Base-by-base conservation (phyloP, 2,329 filamentous ascomycete genomes). In the Ophioceras dolichostomum region DNA sequence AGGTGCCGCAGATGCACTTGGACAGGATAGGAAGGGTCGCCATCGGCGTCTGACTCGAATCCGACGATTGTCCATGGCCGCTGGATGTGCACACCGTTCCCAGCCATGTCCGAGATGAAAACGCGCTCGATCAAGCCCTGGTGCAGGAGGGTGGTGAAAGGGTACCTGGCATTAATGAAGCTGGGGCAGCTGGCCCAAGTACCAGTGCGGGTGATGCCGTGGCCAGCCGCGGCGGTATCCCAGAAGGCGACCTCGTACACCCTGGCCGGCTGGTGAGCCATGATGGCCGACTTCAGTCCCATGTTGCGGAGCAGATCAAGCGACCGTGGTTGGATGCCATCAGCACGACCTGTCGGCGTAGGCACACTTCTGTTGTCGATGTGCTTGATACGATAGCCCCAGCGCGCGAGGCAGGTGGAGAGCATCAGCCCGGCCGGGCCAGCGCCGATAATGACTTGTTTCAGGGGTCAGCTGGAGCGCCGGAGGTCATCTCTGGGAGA, bases 301-400 rank as follows among this genome's bases (percentile, higher is more conserved):
- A 94, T 85, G 53, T 94, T 94, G 37, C 83, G 77, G 34, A 94
- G 67, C 13, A 94, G 72, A 49, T 94, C 87, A 18, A 93, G 68
- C 0, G 87, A 93, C 28, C 88, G 79, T 27, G 87, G 87, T 61
- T 94, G 87, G 40, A 95, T 93, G 43, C 86, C 87, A 59, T 94
- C 87, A 39, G 87, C 88, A 45, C 87, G 83, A 37, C 87, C 87
- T 16, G 86, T 94, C 3, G 76, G 53, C 10, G 87, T 94, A 13
- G 87, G 87, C 51, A 89, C 83, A 2, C 85, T 68, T 41, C 87
- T 73, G 60, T 93, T 94, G 62, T 94, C 88, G 53, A 94, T 86
- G 61, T 94, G 86, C 67, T 89, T 94, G 59, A 95, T 85, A 57
- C 77, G 86, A 68, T 94, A 95, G 16, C 88, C 88, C 85, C 87